phyloP scores from a whole-genome alignment of 2,329 filamentous ascomycete genomes.

The Arthrinium puccinioides region DNA sequence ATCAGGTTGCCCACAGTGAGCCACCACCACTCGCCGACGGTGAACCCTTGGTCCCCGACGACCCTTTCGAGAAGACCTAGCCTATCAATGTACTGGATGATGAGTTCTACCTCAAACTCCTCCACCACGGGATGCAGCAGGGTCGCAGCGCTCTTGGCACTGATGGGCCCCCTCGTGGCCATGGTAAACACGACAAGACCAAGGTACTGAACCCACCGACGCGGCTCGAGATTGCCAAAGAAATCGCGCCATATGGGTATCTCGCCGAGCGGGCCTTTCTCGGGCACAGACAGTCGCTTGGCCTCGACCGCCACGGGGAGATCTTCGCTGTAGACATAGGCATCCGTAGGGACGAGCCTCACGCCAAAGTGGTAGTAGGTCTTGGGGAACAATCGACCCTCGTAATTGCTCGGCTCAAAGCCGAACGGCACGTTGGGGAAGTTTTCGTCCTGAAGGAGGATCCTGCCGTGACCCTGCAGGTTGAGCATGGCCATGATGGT shows the following conservation, averaged over 20 bases:
- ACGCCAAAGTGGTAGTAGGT: constrained; percentile 58
- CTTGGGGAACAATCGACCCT: constrained; percentile 61
- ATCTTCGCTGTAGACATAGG: constrained; percentile 50
- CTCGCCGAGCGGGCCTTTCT: constrained; percentile 33
- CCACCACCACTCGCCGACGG: constrained; percentile 63
- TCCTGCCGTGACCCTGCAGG: constrained; percentile 50
- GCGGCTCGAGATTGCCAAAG: constrained; percentile 49
- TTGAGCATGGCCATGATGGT: constrained; percentile 61
- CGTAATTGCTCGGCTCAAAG: constrained; percentile 64
- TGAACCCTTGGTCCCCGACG: constrained; percentile 31
- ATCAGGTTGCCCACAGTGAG: constrained; percentile 38
- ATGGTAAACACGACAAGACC: constrained; percentile 55
- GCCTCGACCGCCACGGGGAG: constrained; percentile 33
- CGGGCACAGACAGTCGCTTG: constrained; percentile 31
- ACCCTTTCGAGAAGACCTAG: constrained; percentile 43
- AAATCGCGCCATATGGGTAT: constrained; percentile 70
- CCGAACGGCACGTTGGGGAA: constrained; percentile 61
- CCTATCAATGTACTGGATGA: constrained; percentile 50
- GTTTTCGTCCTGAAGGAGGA: constrained; percentile 45
- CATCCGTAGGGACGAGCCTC: constrained; percentile 47
- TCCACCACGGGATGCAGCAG: constrained; percentile 53
- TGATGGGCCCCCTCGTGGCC: constrained; percentile 54
- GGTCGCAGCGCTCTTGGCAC: constrained; percentile 42
- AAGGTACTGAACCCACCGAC: constrained; percentile 58
- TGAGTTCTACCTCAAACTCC: constrained; percentile 52